phyloP scores from a whole-genome alignment of 306 rosid species.

The Begonia peltatifolia region DNA sequence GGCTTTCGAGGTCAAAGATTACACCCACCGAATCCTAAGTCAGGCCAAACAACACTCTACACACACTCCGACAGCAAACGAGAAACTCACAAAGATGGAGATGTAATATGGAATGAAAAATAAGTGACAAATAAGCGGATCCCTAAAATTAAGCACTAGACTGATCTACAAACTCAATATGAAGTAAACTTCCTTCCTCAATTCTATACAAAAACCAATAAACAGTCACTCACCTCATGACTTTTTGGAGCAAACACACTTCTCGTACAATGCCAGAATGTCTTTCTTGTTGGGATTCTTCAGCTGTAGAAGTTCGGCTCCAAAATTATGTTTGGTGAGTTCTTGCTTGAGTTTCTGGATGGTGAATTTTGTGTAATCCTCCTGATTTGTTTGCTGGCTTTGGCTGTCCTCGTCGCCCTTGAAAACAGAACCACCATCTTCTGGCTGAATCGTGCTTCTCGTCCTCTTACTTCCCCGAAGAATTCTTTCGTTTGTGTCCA shows the following conservation, averaged over 20 bases:
- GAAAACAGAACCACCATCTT: constrained; percentile 82
- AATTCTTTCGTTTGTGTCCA: constrained; percentile 51
- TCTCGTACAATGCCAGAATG: constrained; percentile 68
- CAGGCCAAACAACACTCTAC: no score
- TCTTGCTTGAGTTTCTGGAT: constrained; percentile 81
- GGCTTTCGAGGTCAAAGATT: no score
- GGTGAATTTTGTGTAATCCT: constrained; percentile 70
- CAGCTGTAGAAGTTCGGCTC: constrained; percentile 67
- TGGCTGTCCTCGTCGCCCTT: constrained; percentile 55
- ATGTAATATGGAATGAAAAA: no score
- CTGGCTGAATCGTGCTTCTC: constrained; percentile 52
- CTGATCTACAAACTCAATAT: constrained; percentile 7
- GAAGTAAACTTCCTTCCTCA: constrained; percentile 12
- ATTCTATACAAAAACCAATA: constrained; percentile 13
- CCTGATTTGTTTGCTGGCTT: constrained; percentile 55
- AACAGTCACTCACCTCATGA: constrained; percentile 19
- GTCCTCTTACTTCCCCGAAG: constrained; percentile 45
- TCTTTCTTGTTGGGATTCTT: constrained; percentile 74
- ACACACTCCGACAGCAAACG: no score
- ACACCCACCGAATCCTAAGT: no score
- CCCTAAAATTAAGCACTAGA: constrained; percentile 6
- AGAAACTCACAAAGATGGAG: no score
- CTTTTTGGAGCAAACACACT: constrained; percentile 41
- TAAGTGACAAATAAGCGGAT: no score
- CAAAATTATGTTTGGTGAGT: constrained; percentile 72